Evolutionary conservation across 2,329 filamentous ascomycete genomes (phyloP), one percentile per base, ranked within the genome.

Genomic region (Scedosporium dehoogii): DNA sequence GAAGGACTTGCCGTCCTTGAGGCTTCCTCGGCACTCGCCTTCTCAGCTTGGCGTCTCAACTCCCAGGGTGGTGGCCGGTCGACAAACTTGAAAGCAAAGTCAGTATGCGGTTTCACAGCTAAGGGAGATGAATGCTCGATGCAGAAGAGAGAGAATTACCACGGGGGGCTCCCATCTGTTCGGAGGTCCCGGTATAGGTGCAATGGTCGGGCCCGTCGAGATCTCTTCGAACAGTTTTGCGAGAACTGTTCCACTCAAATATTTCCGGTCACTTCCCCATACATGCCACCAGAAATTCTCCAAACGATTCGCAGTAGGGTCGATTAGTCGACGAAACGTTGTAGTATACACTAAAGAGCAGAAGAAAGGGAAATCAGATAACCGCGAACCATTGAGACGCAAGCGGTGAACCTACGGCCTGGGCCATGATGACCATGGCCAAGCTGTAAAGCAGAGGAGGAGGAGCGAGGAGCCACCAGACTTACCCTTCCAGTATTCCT

Each of bases 211-310:
- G 7, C 83, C 84, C 56, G 78, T 75, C 0, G 84, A 85, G 56
- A 87, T 85, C 38, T 84, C 75, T 67, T 81, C 75, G 67, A 83
- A 87, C 4, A 86, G 72, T 64, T 72, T 78, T 63, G 85, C 83
- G 56, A 87, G 74, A 12, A 78, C 76, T 41, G 73, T 74, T 46
- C 81, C 84, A 57, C 81, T 80, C 58, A 86, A 74, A 61, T 77
- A 70, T 41, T 80, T 77, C 29, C 80, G 75, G 65, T 85, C 75
- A 66, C 85, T 86, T 41, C 84, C 83, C 78, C 83, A 83, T 61
- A 87, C 82, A 68, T 86, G 84, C 80, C 83, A 86, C 84, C 84
- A 87, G 66, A 86, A 85, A 67, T 86, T 84, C 69, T 87, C 84
- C 21, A 86, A 73, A 18, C 85, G 82, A 63, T 80, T 81, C 29